phyloP scores from a whole-genome alignment of 306 rosid species.

The Canavalia gladiata region DNA sequence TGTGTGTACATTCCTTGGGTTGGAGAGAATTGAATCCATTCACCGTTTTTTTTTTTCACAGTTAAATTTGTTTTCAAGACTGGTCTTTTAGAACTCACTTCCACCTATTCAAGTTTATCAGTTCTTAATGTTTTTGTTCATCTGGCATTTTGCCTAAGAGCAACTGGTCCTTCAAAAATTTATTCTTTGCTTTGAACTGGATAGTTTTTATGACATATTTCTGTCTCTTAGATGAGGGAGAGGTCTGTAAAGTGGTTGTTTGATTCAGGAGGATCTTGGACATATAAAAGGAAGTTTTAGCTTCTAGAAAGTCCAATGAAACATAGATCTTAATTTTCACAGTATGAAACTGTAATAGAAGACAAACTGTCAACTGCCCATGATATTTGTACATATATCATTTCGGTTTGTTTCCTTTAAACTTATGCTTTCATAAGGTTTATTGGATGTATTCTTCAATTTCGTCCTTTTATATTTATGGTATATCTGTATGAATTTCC shows the following conservation, averaged over 20 bases:
- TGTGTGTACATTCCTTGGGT: background rate
- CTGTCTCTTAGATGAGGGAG: constrained; percentile 6
- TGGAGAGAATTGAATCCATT: constrained; percentile 8
- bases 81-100: background rate
- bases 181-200: constrained; percentile 17
- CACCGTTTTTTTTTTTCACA: background rate
- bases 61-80: background rate
- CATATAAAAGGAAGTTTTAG: background rate
- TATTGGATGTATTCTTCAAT: background rate
- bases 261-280: background rate
- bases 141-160: background rate
- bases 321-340: background rate
- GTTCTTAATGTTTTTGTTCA: background rate
- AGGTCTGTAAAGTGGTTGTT: constrained; percentile 9
- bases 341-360: background rate
- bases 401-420: background rate
- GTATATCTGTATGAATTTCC: constrained; percentile 40
- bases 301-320: background rate
- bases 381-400: background rate
- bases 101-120: background rate
- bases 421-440: background rate
- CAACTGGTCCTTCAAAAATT: background rate
- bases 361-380: constrained; percentile 9
- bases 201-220: background rate
- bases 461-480: constrained; percentile 23